Evolutionary conservation across 306 rosid species (phyloP).

Genomic region (Begonia loranthoides): DNA sequence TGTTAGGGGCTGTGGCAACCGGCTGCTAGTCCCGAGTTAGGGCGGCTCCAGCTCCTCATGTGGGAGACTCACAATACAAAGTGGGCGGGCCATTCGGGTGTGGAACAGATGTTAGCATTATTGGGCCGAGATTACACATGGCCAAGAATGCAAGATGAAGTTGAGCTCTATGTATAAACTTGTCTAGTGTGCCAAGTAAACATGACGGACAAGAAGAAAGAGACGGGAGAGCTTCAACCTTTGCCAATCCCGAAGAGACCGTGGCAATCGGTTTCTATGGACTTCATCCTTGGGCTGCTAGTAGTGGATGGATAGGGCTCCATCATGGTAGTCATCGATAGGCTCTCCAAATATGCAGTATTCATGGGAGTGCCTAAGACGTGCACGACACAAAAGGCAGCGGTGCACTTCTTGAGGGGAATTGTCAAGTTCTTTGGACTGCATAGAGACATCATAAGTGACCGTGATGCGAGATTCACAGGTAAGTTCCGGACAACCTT

Average conservation of each 20-base stretch:
- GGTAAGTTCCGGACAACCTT: neutral
- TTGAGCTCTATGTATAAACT: neutral
- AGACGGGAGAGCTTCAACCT: too few relatives aligned
- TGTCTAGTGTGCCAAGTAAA: constrained; percentile 1
- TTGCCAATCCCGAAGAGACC: too few relatives aligned
- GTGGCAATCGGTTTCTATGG: too few relatives aligned
- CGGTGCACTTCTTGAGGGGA: neutral
- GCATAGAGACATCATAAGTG: neutral
- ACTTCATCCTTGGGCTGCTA: too few relatives aligned
- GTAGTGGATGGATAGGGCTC: too few relatives aligned
- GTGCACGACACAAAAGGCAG: neutral
- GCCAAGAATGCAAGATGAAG: neutral
- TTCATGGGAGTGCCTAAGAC: neutral
- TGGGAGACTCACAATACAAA: neutral
- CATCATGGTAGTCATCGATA: too few relatives aligned
- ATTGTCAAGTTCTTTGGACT: too few relatives aligned
- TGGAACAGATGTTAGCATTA: neutral
- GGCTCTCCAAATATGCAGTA: neutral
- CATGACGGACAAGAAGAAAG: neutral
- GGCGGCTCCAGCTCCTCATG: too few relatives aligned
- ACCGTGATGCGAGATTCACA: neutral
- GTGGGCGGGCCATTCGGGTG: neutral
- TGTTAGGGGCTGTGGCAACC: neutral
- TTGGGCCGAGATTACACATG: neutral
- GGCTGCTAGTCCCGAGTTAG: neutral